Base-by-base conservation (phyloP, 2,329 filamentous ascomycete genomes). In the Apiospora phragmitis region DNA sequence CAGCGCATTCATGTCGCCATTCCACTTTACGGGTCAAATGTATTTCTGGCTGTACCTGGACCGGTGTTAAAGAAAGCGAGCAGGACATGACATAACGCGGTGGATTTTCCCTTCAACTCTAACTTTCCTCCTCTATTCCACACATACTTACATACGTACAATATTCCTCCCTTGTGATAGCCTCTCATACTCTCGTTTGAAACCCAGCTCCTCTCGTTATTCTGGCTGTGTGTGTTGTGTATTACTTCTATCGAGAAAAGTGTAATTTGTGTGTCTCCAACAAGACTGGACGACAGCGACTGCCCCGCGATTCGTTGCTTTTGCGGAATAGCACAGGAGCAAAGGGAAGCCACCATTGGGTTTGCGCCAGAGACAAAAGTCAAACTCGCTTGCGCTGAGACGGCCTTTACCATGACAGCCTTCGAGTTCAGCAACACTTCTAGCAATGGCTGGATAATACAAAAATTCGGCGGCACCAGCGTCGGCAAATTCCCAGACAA, bases 391-490 rank as follows among this genome's bases (percentile, higher is more conserved):
- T 35, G 16, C 26, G 29, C 29, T 21, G 51, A 59, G 29, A 66
- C 66, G 35, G 26, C 49, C 49, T 32, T 55, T 32, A 68, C 45
- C 66, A 68, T 68, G 67, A 21, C 67, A 24, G 45, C 16, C 29
- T 49, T 51, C 29, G 43, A 49, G 24, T 68, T 49, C 45, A 68
- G 35, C 21, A 83, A 83, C 71, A 74, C 78, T 69, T 80, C 76
- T 65, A 72, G 71, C 65, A 84, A 85, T 74, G 86, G 86, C 75
- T 97, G 94, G 95, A 87, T 97, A 41, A 93, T 98, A 68, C 94
- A 97, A 81, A 98, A 98, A 83, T 97, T 97, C 81, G 95, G 95
- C 73, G 95, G 95, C 68, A 99, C 95, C 68, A 97, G 94, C 79
- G 93, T 98, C 68, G 96, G 95, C 76, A 98, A 98, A 83, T 97